phyloP scores from a whole-genome alignment of 805 yeast genomes.

The Diddensiella santjacobensis region DNA sequence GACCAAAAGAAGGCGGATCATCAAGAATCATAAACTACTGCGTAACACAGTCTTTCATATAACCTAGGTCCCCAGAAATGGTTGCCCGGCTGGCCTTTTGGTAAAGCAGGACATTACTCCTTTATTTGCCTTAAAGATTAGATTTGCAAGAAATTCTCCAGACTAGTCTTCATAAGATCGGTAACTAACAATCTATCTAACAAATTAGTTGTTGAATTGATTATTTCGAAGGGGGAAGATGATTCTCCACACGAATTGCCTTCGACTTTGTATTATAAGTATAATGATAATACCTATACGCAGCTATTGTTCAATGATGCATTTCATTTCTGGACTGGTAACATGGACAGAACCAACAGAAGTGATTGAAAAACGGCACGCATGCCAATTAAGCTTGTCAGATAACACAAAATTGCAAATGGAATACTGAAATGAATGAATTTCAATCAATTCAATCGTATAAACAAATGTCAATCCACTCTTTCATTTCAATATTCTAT shows the following conservation, averaged over 20 bases:
- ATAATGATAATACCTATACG: constrained; percentile 13
- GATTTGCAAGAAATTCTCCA: background rate
- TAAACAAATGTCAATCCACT: too few relatives aligned
- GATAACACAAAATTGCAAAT: too few relatives aligned
- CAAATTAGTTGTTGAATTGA: constrained; percentile 17
- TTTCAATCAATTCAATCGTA: too few relatives aligned
- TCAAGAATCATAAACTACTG: constrained; percentile 27
- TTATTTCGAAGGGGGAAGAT: constrained; percentile 2
- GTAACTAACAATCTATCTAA: constrained; percentile 8
- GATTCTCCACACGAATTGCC: constrained; percentile 10
- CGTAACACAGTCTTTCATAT: constrained; percentile 8
- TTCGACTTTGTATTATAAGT: constrained; percentile 16
- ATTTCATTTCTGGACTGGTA: constrained; percentile 24
- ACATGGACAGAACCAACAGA: too few relatives aligned
- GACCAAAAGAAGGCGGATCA: constrained; percentile 29
- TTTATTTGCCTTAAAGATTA: background rate
- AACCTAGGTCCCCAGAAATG: constrained; percentile 9
- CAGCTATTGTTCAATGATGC: constrained; percentile 19
- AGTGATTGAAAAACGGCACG: too few relatives aligned
- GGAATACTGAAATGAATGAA: too few relatives aligned
- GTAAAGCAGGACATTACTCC: background rate
- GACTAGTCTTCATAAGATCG: background rate
- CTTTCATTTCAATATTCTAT: too few relatives aligned
- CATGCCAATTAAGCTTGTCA: too few relatives aligned
- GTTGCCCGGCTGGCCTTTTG: background rate